These are phyloP conservation scores for Boechera retrofracta DNA, from an alignment of 345 rosid genomes.

Conservation along the genomic window DNA sequence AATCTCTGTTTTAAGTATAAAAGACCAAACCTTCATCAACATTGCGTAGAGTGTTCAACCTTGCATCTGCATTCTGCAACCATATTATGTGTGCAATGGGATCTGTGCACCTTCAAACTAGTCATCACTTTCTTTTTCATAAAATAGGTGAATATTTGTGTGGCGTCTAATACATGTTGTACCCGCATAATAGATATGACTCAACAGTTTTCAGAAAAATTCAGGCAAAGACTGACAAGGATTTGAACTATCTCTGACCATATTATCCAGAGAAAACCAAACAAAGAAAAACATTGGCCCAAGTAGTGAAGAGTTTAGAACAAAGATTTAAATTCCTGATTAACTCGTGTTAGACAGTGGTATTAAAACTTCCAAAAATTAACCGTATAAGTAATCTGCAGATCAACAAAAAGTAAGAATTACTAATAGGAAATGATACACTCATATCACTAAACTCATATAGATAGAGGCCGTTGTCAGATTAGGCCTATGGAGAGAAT, in stretches of 20 bases:
- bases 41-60: constrained; percentile 72
- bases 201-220: constrained; percentile 3
- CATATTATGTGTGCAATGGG: constrained; percentile 82
- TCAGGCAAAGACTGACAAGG: background rate
- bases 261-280: constrained; percentile 4
- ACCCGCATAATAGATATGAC: background rate
- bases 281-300: constrained; percentile 13
- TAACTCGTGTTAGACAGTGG: background rate
- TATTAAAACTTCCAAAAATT: constrained; percentile 4
- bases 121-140: constrained; percentile 20
- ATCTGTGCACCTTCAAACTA: constrained; percentile 55
- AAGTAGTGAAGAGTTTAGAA: background rate
- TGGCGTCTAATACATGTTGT: background rate
- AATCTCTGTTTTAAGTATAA: background rate
- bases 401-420: background rate
- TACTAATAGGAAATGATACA: background rate
- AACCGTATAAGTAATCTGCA: background rate
- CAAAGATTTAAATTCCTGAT: background rate
- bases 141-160: background rate
- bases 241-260: constrained; percentile 12
- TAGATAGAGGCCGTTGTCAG: background rate
- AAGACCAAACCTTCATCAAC: constrained; percentile 68
- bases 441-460: background rate
- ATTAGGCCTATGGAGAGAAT: background rate
- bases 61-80: constrained; percentile 75